Evolutionary conservation across 805 yeast species (phyloP), one percentile per base, ranked within the genome.

Genomic region (Blastobotrys parvus): DNA sequence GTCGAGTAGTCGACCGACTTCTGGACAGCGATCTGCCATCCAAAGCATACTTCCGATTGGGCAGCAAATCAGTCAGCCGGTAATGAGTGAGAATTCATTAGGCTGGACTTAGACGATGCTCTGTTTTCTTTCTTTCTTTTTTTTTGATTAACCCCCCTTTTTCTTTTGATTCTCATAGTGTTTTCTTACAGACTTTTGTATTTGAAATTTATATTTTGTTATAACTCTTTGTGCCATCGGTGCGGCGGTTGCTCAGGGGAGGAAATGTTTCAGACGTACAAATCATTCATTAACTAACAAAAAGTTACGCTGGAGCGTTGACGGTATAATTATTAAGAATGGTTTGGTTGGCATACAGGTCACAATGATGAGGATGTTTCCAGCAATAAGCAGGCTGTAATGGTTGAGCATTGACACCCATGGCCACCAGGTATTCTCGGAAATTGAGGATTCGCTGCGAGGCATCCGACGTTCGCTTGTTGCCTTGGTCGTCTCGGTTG

Each of bases 331-430:
- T 10, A 25, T 36, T 18, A 17, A 38, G 13, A 2, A 16, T 35
- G 5, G 32, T 18, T 15, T 38, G 41, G 50, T 45, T 45, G 51
- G 32, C 40, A 20, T 49, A 42, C 31, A 49, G 31, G 49, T 67
- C 70, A 51, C 72, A 68, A 18, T 65, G 53, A 49, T 64, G 69
- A 8, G 71, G 70, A 35, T 65, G 53, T 44, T 50, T 48, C 38
- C 57, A 35, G 47, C 72, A 68, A 45, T 53, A 63, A 43, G 59
- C 54, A 6, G 72, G 71, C 22, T 59, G 62, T 39, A 68, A 50
- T 1, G 70, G 67, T n/a, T 59, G 47, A 2, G 63, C 69, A 17
- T 45, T 43, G 44, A 61, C 49, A 1, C 69, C 69, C 38, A 59
- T 49, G 2, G 63, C 65, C 5, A 63, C 65, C 27, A 68, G 50